phyloP scores from a whole-genome alignment of 305 asterid genomes.

The Fraxinus latifolia region DNA sequence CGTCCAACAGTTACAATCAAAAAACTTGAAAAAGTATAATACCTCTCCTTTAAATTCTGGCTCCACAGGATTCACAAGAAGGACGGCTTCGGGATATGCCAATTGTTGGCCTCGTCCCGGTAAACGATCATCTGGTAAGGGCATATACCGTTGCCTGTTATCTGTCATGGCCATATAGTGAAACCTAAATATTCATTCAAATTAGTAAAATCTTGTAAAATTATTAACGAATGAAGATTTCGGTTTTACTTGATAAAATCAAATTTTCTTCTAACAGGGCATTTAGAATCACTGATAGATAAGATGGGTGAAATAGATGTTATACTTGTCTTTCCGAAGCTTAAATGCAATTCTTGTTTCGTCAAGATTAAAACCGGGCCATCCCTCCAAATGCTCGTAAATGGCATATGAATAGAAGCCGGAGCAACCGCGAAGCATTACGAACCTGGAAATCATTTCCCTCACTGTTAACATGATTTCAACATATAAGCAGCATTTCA shows the following conservation, averaged over 20 bases:
- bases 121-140: constrained; percentile 63
- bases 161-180: constrained; percentile 67
- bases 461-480: neutral
- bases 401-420: constrained; percentile 67
- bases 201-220: neutral
- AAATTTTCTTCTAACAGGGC: neutral
- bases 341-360: constrained; percentile 37
- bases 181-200: constrained; percentile 40
- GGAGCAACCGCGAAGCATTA: constrained; percentile 48
- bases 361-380: constrained; percentile 52
- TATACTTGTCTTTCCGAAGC: constrained; percentile 40
- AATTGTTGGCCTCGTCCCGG: constrained; percentile 56
- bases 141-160: constrained; percentile 61
- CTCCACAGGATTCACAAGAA: constrained; percentile 61
- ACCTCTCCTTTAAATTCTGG: constrained; percentile 80
- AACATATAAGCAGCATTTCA: neutral
- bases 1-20: neutral
- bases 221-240: neutral
- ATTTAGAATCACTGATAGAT: neutral
- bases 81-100: constrained; percentile 76
- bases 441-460: constrained; percentile 35
- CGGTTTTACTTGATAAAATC: neutral
- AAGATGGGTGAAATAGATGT: neutral
- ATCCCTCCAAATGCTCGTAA: constrained; percentile 49
- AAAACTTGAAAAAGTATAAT: neutral